Evolutionary conservation across 805 yeast genomes (phyloP), one percentile per base, ranked within the genome.

Genomic region (Ogataea neopini): DNA sequence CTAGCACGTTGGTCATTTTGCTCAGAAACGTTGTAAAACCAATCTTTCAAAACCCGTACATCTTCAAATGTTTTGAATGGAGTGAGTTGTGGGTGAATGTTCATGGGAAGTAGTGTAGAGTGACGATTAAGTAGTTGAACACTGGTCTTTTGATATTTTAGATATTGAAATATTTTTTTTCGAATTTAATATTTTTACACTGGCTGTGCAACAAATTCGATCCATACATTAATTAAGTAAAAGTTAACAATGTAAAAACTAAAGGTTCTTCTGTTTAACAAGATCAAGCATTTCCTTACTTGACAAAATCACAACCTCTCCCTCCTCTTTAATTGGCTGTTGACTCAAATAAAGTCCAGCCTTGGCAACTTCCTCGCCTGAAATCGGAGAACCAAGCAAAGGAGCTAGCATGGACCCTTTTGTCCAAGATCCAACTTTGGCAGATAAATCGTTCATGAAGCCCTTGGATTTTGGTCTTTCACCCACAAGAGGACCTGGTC

Each of bases 401-500:
- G 54, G 52, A 36, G 69, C 71, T 3, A 71, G 37, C 25, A 60
- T 47, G 2, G 77, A 63, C 39, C 69, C 64, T 50, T 72, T 68
- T 9, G 68, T 17, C 40, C 53, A 47, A 2, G 51, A 40, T 38
- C 73, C 73, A 13, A 79, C 15, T 2, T 54, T 64, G 11, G 61
- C 67, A 11, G 61, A 62, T 1, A 68, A 2, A 11, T 51, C 59
- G 46, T 69, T 73, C 4, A 61, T 61, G 3, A 68, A 54, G 0
- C 77, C 80, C 44, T 72, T 75, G 2, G 65, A 49, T 6, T 51
- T 50, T 14, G 69, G 73, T 58, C 96, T 72, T 23, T 77, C 76
- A 4, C 96, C 96, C 5, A 87, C 57, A 30, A 89, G 68, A 0
- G 72, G 63, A 11, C 96, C 96, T 0, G 97, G 97, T 59, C 88